These are phyloP conservation scores for Vigna radiata DNA, from an alignment of 306 rosid species.

Conservation along the genomic window DNA sequence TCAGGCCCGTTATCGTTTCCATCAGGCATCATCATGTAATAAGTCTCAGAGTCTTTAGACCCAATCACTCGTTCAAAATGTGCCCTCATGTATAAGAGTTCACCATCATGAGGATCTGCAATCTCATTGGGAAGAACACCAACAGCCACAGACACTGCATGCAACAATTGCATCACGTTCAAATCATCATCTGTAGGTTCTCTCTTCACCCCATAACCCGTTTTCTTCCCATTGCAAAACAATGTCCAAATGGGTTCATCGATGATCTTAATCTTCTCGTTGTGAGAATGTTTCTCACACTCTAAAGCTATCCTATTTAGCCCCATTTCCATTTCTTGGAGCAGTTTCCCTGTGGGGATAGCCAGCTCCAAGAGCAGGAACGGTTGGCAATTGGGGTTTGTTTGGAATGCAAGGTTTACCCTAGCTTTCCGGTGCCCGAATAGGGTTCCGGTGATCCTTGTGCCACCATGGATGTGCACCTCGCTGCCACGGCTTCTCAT, in stretches of 20 bases:
- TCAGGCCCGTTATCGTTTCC: slow-evolving; percentile 67
- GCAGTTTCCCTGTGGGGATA: slow-evolving; percentile 64
- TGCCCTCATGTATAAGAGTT: slow-evolving; percentile 76
- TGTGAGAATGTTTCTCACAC: slow-evolving; percentile 60
- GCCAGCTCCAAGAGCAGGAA: slow-evolving; percentile 71
- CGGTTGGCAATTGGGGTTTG: slow-evolving; percentile 65
- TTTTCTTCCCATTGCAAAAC: slow-evolving; percentile 81
- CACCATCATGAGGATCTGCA: slow-evolving; percentile 58
- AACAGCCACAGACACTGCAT: slow-evolving; percentile 71
- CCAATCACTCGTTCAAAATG: slow-evolving; percentile 79
- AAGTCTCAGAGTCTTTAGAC: slow-evolving; percentile 85
- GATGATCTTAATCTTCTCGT: slow-evolving; percentile 60
- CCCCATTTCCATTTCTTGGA: slow-evolving; percentile 83
- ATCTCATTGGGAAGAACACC: slow-evolving; percentile 71
- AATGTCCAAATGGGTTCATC: slow-evolving; percentile 84
- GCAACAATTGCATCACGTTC: slow-evolving; percentile 72
- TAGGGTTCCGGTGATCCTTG: slow-evolving; percentile 74
- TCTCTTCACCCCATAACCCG: slow-evolving; percentile 78
- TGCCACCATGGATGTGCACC: slow-evolving; percentile 61
- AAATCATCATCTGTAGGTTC: slow-evolving; percentile 75
- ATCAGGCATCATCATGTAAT: slow-evolving; percentile 85
- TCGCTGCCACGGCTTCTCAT: slow-evolving; percentile 44
- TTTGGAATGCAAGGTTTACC: slow-evolving; percentile 75
- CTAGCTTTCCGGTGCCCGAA: slow-evolving; percentile 71
- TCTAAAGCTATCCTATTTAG: slow-evolving; percentile 74